phyloP scores from a whole-genome alignment of 441 rosid genomes.

The Syzygium syzygioides region DNA sequence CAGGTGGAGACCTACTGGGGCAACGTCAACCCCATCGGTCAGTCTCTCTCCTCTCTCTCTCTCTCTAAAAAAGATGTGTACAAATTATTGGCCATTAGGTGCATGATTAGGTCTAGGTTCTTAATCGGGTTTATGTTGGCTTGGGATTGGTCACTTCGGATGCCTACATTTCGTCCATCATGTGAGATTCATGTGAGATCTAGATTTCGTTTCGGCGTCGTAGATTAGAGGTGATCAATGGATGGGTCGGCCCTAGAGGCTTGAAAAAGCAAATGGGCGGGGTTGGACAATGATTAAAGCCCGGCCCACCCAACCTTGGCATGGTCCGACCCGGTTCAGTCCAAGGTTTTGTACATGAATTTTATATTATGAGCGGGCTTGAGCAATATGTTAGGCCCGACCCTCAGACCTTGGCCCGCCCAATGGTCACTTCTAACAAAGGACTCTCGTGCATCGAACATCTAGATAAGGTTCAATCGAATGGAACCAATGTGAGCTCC shows the following conservation, averaged over 20 bases:
- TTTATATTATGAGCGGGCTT: not conserved
- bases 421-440: not conserved
- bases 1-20: constrained; percentile 8
- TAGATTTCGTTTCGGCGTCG: too few relatives aligned
- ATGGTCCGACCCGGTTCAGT: not conserved
- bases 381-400: not conserved
- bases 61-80: too few relatives aligned
- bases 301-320: not conserved
- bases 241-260: not conserved
- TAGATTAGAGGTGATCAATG: not conserved
- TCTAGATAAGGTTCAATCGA: not conserved
- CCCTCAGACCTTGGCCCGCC: not conserved
- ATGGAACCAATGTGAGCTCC: not conserved
- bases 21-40: constrained; percentile 4
- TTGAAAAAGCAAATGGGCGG: not conserved
- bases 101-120: too few relatives aligned
- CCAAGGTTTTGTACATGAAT: accelerated
- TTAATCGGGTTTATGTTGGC: too few relatives aligned
- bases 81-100: too few relatives aligned
- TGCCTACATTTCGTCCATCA: too few relatives aligned
- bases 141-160: too few relatives aligned
- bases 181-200: not conserved
- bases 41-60: not conserved
- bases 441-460: not conserved
- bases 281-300: not conserved